phyloP scores from a whole-genome alignment of 768 basidiomycete genomes.

The Cubamyces sp. region DNA sequence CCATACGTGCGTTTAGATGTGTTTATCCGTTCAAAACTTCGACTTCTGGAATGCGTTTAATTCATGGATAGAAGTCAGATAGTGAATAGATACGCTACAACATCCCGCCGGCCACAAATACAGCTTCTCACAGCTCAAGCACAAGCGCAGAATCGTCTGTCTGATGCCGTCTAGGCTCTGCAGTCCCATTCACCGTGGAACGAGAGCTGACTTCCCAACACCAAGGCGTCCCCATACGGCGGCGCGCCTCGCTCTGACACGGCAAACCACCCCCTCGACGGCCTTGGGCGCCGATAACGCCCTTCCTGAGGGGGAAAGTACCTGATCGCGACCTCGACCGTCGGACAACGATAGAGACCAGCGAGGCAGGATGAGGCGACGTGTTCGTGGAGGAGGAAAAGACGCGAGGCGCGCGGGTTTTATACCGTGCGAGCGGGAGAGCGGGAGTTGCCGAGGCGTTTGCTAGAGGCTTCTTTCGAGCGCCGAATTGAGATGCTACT shows the following conservation, averaged over 20 bases:
- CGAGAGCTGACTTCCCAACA: conserved; percentile 34
- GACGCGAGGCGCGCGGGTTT: not conserved
- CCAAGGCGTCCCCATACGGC: conserved; percentile 22
- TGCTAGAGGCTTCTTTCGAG: not conserved
- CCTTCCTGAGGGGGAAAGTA: conserved; percentile 36
- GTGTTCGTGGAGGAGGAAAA: conserved; percentile 15
- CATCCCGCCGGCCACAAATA: not conserved
- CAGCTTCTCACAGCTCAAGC: not conserved
- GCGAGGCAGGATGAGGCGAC: conserved; percentile 33
- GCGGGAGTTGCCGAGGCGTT: conserved; percentile 11
- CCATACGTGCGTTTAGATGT: too few relatives aligned
- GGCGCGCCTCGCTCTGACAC: conserved; percentile 31
- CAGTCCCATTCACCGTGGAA: conserved; percentile 23
- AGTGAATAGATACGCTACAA: not conserved
- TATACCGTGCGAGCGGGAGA: not conserved
- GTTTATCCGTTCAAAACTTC: too few relatives aligned
- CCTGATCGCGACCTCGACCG: conserved; percentile 31
- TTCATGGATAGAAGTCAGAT: not conserved
- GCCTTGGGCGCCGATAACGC: conserved; percentile 28
- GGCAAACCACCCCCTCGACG: conserved; percentile 39
- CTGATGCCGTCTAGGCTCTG: conserved; percentile 36
- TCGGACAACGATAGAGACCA: conserved; percentile 31
- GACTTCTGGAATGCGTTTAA: too few relatives aligned
- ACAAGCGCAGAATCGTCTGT: conserved; percentile 17
- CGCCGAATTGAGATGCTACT: not conserved